These are phyloP conservation scores for Clathrospora elynae DNA, from an alignment of 2,329 filamentous ascomycete genomes.

Conservation along the genomic window DNA sequence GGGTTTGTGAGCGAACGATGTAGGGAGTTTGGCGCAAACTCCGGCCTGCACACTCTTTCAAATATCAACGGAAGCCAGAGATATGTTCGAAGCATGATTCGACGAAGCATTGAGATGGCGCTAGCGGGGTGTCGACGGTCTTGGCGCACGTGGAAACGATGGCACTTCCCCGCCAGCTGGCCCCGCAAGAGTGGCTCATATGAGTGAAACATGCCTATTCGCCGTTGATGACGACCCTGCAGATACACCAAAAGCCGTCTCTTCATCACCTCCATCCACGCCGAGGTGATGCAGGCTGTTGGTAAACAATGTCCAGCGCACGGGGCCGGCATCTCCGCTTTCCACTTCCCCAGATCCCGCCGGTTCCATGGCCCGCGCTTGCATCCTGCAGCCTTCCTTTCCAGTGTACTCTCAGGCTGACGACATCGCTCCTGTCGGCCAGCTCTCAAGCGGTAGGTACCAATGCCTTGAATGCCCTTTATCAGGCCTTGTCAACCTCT, in stretches of 20 bases:
- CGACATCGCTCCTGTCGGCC: conserved; percentile 5
- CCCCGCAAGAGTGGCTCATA: conserved; percentile 10
- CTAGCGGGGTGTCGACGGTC: conserved; percentile 8
- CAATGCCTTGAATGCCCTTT: conserved; percentile 15
- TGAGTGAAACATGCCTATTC: conserved; percentile 2
- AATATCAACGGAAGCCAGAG: no score
- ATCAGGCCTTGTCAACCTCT: conserved; percentile 20
- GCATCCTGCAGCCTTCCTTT: conserved; percentile 10
- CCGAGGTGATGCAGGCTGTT: no score
- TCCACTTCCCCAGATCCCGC: conserved; percentile 21
- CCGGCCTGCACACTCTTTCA: no score
- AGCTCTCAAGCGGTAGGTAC: conserved; percentile 1
- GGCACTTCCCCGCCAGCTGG: conserved; percentile 14
- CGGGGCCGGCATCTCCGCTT: conserved; percentile 15
- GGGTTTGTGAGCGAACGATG: not conserved
- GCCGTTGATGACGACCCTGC: conserved; percentile 5
- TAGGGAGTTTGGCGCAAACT: no score
- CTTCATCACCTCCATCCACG: conserved; percentile 2
- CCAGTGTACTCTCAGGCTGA: conserved; percentile 6
- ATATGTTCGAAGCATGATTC: no score
- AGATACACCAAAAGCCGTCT: conserved; percentile 1
- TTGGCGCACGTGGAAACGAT: conserved; percentile 21
- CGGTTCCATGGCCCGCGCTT: conserved; percentile 16
- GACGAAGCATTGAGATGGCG: no score
- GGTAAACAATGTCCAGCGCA: conserved; percentile 10